Percentiles rank a stretch among this genome's conserved stretches.
Evolutionary conservation across 495 filamentous ascomycete species (phyloP).

Genomic region (Hyaloscypha variabilis): DNA sequence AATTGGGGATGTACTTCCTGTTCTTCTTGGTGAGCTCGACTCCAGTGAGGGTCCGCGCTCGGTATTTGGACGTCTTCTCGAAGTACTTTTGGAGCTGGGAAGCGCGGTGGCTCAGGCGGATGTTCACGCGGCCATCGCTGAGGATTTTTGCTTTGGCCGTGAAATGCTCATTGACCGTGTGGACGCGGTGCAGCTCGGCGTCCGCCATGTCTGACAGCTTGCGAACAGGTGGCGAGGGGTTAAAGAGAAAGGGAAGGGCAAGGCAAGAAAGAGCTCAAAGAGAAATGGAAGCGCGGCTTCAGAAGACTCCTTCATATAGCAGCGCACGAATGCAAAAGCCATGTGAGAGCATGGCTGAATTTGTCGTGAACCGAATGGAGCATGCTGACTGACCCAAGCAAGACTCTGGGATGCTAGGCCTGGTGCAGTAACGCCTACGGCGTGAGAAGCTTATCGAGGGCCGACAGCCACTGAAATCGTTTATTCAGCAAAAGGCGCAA

Average conservation of each 20-base stretch:
- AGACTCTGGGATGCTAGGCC: background rate
- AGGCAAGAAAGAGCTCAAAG: background rate
- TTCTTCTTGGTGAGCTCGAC: constrained; percentile 16
- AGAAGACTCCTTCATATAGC: too few relatives aligned
- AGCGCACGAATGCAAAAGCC: background rate
- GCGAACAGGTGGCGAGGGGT: background rate
- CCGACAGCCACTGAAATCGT: constrained; percentile 1
- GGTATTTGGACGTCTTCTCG: background rate
- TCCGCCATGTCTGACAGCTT: background rate
- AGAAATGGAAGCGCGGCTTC: background rate
- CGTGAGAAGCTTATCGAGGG: background rate
- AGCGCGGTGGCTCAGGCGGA: background rate
- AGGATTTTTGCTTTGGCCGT: background rate
- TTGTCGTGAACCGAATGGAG: background rate
- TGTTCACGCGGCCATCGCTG: constrained; percentile 21
- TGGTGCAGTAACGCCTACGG: background rate
- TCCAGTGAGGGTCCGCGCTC: constrained; percentile 8
- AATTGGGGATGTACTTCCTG: constrained; percentile 12
- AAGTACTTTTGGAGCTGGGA: constrained; percentile 10
- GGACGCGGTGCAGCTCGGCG: background rate
- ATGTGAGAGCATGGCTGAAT: background rate
- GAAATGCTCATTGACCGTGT: constrained; percentile 5
- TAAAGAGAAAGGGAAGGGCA: background rate
- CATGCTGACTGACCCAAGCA: too few relatives aligned
- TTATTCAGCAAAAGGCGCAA: background rate